Percentiles rank a stretch among this genome's conserved stretches.
Conservation (phyloP, 225 moss, liverwort and hornwort genomes). For the Bryoerythrophyllum caledonicum region DNA sequence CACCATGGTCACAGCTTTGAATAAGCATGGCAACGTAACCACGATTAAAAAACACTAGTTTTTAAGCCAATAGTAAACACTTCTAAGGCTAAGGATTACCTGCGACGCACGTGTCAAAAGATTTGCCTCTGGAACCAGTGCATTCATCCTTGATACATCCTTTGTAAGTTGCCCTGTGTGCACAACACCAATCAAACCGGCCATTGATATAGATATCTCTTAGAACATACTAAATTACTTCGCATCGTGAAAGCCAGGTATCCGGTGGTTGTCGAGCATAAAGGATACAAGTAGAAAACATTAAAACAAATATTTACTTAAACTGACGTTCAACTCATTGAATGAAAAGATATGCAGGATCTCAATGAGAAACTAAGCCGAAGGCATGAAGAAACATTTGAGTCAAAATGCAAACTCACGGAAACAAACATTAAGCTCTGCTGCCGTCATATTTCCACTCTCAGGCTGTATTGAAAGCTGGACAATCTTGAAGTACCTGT, state of each 20-base stretch:
- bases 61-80: neutral
- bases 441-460: slow-evolving; percentile 56
- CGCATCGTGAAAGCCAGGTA: slow-evolving; percentile 9
- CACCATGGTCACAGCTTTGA: slow-evolving; percentile 5
- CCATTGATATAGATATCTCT: slow-evolving; percentile 12
- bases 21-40: neutral
- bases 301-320: neutral
- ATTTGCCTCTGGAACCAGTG: slow-evolving; percentile 62
- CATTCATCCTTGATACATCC: slow-evolving; percentile 70
- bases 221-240: slow-evolving; percentile 1
- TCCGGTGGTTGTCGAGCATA: slow-evolving; percentile 9
- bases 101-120: slow-evolving; percentile 62
- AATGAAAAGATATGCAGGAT: slow-evolving; percentile 11
- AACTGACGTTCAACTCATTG: neutral
- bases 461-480: slow-evolving; percentile 68
- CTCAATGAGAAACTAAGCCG: neutral
- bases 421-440: slow-evolving; percentile 70
- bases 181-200: slow-evolving; percentile 9
- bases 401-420: slow-evolving; percentile 47
- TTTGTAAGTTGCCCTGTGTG: slow-evolving; percentile 60
- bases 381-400: neutral
- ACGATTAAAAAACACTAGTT: neutral
- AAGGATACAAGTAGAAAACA: neutral
- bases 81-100: slow-evolving; percentile 35
- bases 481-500: slow-evolving; percentile 76